A percentile compares a stretch with the other conserved stretches of the same genome.
Evolutionary conservation across 164 flowering plant species (phyloP).

Genomic region (Protea cynaroides): DNA sequence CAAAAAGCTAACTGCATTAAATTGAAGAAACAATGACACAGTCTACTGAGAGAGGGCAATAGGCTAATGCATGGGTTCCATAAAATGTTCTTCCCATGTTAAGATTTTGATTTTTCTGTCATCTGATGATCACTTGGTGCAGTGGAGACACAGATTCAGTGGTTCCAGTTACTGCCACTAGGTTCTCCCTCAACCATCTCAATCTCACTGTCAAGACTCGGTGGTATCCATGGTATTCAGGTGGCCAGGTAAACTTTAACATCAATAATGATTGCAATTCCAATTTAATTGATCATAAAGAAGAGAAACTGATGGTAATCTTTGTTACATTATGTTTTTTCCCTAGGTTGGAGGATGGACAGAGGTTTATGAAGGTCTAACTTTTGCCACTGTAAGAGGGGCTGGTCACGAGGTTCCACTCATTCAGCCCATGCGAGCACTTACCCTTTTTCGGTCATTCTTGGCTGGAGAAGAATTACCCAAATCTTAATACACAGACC

Average conservation of each 20-base stretch:
- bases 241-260: constrained; percentile 42
- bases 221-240: constrained; percentile 91
- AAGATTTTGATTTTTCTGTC: background rate
- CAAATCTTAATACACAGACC: constrained; percentile 7
- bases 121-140: constrained; percentile 7
- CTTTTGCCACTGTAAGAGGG: constrained; percentile 83
- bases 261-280: background rate
- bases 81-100: background rate
- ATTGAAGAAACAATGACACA: too few species aligned
- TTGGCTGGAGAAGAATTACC: constrained; percentile 30
- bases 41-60: too few species aligned
- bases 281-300: too few species aligned
- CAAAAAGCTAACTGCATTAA: too few species aligned
- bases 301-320: too few species aligned
- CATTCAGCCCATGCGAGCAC: constrained; percentile 52
- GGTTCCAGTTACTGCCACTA: constrained; percentile 92
- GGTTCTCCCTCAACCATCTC: constrained; percentile 66
- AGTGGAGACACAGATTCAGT: constrained; percentile 94
- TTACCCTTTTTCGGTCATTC: constrained; percentile 51
- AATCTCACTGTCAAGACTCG: constrained; percentile 48
- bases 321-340: constrained; percentile 1
- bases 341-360: constrained; percentile 88
- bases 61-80: too few species aligned
- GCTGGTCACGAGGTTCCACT: constrained; percentile 92
- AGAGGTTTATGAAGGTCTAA: constrained; percentile 72